Base-by-base conservation (phyloP, 495 filamentous ascomycete genomes). In the Hypoxylon lienhwacheense region DNA sequence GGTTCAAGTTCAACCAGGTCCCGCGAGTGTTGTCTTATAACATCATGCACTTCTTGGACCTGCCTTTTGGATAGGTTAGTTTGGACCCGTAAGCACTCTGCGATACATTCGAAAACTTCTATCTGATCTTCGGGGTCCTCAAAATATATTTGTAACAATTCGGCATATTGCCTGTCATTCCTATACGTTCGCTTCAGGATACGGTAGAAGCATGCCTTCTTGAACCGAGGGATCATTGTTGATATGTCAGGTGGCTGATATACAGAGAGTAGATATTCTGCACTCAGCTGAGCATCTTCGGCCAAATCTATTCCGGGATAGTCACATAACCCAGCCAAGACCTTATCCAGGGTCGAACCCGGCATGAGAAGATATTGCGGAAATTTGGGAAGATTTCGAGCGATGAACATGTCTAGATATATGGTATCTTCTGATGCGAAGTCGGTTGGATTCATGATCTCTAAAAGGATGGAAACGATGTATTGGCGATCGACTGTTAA, bases 321-420 rank as follows among this genome's bases (percentile, higher is more conserved):
- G 53, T 85, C 79, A 73, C 93, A 98, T 26, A 98, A 76, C 5
- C 89, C 88, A 6, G 82, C 73, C 32, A 98, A 76, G 28, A 96
- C 85, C 34, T 84, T 85, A 59, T 92, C 86, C 1, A 97, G 77
- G 6, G 86, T 85, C 5, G 87, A 87, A 40, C 91, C 93, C 0
- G 93, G 84, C 49, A 98, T 81, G 24, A 96, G 79, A 58, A 98
- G 88, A 62, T 95, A 96, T 66, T 97, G 91, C 4, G 89, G 91
- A 65, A 95, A 98, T 70, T 97, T 98, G 1, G 93, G 89, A 11
- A 97, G 78, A 61, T 95, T 98, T 48, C 93, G 86, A 34, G 93
- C 92, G 67, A 97, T 84, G 65, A 98, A 97, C 89, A 98, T 98
- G 66, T 98, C 87, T 25, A 98, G 79, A 68, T 95, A 97, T 48